Evolutionary conservation across 2,329 filamentous ascomycete genomes (phyloP).

Genomic region (Karstenula rhodostoma): DNA sequence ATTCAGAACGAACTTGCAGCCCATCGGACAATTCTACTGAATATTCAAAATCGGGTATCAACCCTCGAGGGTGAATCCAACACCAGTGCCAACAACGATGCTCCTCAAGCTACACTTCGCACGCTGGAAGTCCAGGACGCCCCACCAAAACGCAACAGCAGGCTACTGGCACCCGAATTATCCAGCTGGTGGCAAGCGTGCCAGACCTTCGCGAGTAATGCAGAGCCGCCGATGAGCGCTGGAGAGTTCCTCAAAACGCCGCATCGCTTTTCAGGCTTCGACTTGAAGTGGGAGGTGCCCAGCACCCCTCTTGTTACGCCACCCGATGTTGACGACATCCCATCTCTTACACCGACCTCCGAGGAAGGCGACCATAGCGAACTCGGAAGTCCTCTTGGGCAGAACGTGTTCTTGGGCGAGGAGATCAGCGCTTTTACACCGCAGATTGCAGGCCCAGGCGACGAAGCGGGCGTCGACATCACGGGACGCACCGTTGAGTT

Average conservation of each 20-base stretch:
- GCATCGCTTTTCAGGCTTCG: conserved; percentile 34
- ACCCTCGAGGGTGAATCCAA: conserved; percentile 36
- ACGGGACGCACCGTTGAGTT: conserved; percentile 36
- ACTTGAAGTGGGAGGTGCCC: conserved; percentile 28
- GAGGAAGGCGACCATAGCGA: conserved; percentile 25
- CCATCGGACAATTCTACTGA: conserved; percentile 36
- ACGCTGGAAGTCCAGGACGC: conserved; percentile 19
- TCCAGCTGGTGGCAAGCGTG: conserved; percentile 38
- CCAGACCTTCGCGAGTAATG: conserved; percentile 37
- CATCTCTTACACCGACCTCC: conserved; percentile 29
- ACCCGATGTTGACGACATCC: conserved; percentile 32
- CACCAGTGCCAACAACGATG: conserved; percentile 17
- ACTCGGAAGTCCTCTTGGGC: conserved; percentile 15
- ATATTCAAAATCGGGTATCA: conserved; percentile 39
- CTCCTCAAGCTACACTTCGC: conserved; percentile 21
- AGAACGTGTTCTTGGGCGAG: conserved; percentile 18
- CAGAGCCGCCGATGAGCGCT: conserved; percentile 35
- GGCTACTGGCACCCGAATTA: conserved; percentile 23
- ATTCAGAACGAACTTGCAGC: conserved; percentile 37
- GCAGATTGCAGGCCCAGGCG: conserved; percentile 7
- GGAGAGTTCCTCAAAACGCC: conserved; percentile 38
- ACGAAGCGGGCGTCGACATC: conserved; percentile 31
- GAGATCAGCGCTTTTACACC: conserved; percentile 14
- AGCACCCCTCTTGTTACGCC: conserved; percentile 20
- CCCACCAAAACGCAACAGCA: conserved; percentile 22